Evolutionary conservation across 1,139 yeast genomes (phyloP), one percentile per base, ranked within the genome.

Genomic region (Yamadazyma membranifaciens): DNA sequence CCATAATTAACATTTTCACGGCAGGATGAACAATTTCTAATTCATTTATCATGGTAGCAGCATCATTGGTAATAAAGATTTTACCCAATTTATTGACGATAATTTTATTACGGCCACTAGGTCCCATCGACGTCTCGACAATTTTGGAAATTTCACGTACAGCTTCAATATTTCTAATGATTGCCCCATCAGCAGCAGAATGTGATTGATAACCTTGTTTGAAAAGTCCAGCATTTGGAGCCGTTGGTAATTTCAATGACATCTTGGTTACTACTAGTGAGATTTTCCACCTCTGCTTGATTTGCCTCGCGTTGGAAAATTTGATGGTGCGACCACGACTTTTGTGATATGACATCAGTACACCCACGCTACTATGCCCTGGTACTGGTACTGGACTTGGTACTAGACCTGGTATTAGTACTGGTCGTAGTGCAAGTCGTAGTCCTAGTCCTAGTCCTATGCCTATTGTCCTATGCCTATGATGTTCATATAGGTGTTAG

Each of bases 1-100:
- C 96, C 97, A 89, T 88, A 44, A 92, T 95, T 49, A 92, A 78
- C 36, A 92, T 81, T 65, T 92, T 92, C 15, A 94, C 98, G 1
- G 97, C 98, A 6, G 98, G 98, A 61, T 92, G 98, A 36, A 92
- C 92, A 49, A 94, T 87, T 52, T 92, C 98, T 44, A 92, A 72
- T 62, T 94, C 98, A 52, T 87, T 80, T 48, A 92, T 73, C 83
- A 92, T 92, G 9, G 98, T 92, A 33, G 98, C 96, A 11, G 98
- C 98, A 64, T 94, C 98, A 54, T 88, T 87, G 36, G 98, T 92
- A 50, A 92, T 80, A 59, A 89, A 87, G 29, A 87, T 85, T 62
- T 83, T 89, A 44, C 91, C 91, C 51, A 87, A 60, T 45, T 67
- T 63, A 67, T 92, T 92, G 43, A 91, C 96, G 56, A 92, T 84